phyloP scores from a whole-genome alignment of 768 basidiomycete genomes.

The Thelephora aurantiotincta region DNA sequence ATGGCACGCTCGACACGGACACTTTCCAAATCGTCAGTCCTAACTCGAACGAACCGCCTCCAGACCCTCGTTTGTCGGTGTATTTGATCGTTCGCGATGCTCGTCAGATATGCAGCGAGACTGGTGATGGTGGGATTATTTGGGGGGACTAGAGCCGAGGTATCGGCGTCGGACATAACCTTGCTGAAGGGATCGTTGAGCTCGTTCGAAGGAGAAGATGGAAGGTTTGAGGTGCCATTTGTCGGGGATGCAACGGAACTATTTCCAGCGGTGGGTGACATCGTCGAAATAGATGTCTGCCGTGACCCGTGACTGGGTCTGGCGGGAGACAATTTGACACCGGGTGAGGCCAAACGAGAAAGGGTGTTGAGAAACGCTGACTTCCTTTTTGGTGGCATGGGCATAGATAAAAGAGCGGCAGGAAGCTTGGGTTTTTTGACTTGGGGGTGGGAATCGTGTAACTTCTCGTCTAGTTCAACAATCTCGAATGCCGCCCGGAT shows the following conservation, averaged over 20 bases:
- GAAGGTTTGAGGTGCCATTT: conserved; percentile 19
- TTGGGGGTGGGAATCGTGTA: conserved; percentile 47
- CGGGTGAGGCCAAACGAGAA: conserved; percentile 68
- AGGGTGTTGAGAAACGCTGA: conserved; percentile 79
- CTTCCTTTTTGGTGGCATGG: conserved; percentile 54
- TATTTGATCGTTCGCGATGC: conserved; percentile 50
- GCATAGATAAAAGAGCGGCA: conserved; percentile 39
- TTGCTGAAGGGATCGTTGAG: conserved; percentile 44
- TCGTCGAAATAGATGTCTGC: conserved; percentile 5
- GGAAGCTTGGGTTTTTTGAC: conserved; percentile 48
- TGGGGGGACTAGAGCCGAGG: conserved; percentile 14
- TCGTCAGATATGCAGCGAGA: conserved; percentile 70
- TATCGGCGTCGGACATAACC: conserved; percentile 12
- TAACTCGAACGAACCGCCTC: conserved; percentile 77
- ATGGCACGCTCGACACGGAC: conserved; percentile 77
- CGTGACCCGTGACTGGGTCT: conserved; percentile 15
- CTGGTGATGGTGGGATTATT: conserved; percentile 44
- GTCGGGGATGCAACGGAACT: conserved; percentile 15
- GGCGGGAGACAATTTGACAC: conserved; percentile 28
- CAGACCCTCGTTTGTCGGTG: conserved; percentile 57
- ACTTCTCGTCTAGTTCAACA: conserved; percentile 69
- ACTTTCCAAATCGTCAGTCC: conserved; percentile 81
- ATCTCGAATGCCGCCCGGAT: conserved; percentile 67
- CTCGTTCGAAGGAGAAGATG: conserved; percentile 45
- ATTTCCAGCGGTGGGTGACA: conserved; percentile 14